Conservation (phyloP, 2,329 filamentous ascomycete genomes). For the Ceratocystis cubensis region DNA sequence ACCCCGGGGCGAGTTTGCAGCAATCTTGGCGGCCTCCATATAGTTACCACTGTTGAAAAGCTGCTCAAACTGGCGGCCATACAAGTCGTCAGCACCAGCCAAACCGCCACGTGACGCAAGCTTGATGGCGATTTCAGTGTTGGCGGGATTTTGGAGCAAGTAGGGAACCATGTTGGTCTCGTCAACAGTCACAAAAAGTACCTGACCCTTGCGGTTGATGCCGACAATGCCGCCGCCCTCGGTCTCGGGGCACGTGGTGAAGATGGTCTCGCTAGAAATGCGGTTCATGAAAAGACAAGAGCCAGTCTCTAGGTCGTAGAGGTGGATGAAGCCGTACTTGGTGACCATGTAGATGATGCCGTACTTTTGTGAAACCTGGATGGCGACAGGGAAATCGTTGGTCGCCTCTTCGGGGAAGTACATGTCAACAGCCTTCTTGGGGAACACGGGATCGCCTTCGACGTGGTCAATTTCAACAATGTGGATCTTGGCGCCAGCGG, state of each 20-base stretch:
- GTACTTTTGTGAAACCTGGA: slow-evolving; percentile 95
- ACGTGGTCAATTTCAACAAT: slow-evolving; percentile 95
- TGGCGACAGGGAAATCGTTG: slow-evolving; percentile 95
- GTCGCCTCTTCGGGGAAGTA: slow-evolving; percentile 93
- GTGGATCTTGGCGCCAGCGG: slow-evolving; percentile 75
- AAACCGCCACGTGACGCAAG: slow-evolving; percentile 88
- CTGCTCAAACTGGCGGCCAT: slow-evolving; percentile 84
- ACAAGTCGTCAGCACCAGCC: slow-evolving; percentile 86
- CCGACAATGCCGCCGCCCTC: slow-evolving; percentile 81
- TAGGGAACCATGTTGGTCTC: slow-evolving; percentile 87
- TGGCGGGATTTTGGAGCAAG: slow-evolving; percentile 89
- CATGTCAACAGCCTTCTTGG: slow-evolving; percentile 93
- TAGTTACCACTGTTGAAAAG: slow-evolving; percentile 70
- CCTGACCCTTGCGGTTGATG: slow-evolving; percentile 95
- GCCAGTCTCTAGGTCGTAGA: slow-evolving; percentile 93
- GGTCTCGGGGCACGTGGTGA: slow-evolving; percentile 76
- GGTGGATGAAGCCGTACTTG: slow-evolving; percentile 97
- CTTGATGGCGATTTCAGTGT: slow-evolving; percentile 87
- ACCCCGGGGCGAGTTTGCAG: slow-evolving; percentile 88
- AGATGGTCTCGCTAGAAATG: slow-evolving; percentile 98
- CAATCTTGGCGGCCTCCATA: slow-evolving; percentile 82
- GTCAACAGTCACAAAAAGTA: slow-evolving; percentile 85
- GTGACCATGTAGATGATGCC: slow-evolving; percentile 95
- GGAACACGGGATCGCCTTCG: slow-evolving; percentile 74
- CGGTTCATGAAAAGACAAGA: slow-evolving; percentile 99